These are phyloP conservation scores for Pisolithus orientalis DNA, from an alignment of 768 basidiomycete species.

Conservation along the genomic window DNA sequence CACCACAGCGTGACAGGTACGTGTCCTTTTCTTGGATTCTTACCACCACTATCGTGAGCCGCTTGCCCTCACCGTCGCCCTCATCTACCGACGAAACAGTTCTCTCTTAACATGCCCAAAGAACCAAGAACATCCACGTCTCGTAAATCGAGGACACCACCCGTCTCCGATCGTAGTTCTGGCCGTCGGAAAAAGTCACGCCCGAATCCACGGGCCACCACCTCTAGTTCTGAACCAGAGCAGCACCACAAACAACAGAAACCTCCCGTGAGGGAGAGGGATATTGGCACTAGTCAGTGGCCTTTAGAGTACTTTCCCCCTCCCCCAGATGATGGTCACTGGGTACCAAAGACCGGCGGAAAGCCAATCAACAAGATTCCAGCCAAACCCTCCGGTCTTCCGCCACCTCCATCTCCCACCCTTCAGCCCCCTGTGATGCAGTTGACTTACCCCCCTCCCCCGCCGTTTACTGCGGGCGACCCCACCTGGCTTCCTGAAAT, in stretches of 20 bases:
- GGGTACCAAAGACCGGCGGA: constrained; percentile 18
- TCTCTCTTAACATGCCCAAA: not conserved
- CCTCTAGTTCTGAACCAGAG: not conserved
- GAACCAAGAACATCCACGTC: not conserved
- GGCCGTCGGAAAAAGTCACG: not conserved
- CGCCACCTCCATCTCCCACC: not conserved
- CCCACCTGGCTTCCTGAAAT: constrained; percentile 22
- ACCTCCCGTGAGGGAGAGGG: not conserved
- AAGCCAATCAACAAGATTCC: constrained; percentile 5
- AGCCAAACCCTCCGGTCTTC: not conserved
- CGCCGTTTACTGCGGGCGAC: constrained; percentile 19
- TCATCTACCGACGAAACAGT: not conserved
- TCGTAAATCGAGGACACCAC: not conserved
- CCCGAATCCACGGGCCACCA: not conserved
- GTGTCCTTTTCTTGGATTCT: not conserved
- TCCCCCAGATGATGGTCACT: constrained; percentile 21
- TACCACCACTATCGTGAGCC: not conserved
- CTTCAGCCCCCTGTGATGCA: constrained; percentile 24
- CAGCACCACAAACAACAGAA: not conserved
- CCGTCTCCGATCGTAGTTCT: not conserved
- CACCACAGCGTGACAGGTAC: too few species aligned
- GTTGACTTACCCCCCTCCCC: constrained; percentile 22
- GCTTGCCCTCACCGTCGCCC: not conserved
- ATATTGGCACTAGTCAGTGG: constrained; percentile 11
- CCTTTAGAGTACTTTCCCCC: constrained; percentile 24